Conservation (phyloP, 192 early-diverging fungal species). For the Coemansia sp. region DNA sequence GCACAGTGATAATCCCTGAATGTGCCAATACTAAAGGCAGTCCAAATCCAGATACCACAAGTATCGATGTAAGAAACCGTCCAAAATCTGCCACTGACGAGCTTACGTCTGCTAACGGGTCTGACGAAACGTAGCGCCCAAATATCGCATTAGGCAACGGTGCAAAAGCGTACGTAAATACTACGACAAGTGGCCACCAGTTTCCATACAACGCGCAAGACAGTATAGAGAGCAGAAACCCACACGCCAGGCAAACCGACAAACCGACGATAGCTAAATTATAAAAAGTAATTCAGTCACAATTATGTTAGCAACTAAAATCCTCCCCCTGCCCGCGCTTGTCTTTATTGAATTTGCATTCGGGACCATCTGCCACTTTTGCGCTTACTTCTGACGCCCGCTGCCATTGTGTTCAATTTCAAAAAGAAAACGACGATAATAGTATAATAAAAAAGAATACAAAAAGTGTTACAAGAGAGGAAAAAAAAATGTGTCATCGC, state of each 20-base stretch:
- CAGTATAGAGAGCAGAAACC: conserved; percentile 91
- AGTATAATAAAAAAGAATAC: conserved; percentile 3
- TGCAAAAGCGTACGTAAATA: conserved; percentile 89
- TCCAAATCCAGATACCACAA: conserved; percentile 89
- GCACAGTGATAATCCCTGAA: conserved; percentile 72
- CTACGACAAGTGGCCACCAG: conserved; percentile 95
- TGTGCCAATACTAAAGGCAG: conserved; percentile 84
- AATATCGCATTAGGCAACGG: conserved; percentile 90
- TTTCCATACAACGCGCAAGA: conserved; percentile 94
- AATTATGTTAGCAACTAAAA: background rate
- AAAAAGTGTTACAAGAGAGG: background rate
- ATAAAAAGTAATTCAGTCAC: background rate
- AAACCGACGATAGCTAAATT: conserved; percentile 62
- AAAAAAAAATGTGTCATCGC: background rate
- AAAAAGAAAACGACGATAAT: background rate
- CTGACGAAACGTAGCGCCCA: conserved; percentile 68
- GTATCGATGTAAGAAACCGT: conserved; percentile 86
- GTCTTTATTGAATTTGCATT: background rate
- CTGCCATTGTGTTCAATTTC: conserved; percentile 20
- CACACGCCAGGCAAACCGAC: conserved; percentile 88
- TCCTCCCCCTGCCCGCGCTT: background rate
- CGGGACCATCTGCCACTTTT: background rate
- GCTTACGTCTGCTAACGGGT: conserved; percentile 69
- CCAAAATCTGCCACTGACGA: conserved; percentile 67
- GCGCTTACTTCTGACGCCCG: conserved; percentile 29